Base-by-base conservation (phyloP, 2,329 filamentous ascomycete genomes). In the Beauveria bassiana region DNA sequence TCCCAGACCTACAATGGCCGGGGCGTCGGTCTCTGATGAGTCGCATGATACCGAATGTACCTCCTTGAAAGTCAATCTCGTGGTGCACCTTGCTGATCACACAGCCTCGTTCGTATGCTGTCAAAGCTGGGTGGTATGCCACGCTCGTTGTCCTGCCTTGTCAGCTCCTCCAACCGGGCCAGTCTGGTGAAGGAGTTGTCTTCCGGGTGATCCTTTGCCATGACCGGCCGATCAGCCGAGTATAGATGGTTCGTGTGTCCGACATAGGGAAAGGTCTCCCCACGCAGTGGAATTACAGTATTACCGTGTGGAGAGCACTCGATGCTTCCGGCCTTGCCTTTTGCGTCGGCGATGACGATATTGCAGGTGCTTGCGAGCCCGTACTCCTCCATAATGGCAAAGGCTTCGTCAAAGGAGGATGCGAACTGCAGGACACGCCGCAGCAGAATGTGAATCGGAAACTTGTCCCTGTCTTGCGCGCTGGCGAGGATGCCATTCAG, bases 401-500 rank as follows among this genome's bases (percentile, higher is more conserved):
- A 10, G 10, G 43, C 55, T 8, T 58, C 55, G 55, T 49, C 55
- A 31, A 49, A 58, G 3, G 55, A n/a, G n/a, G n/a, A 26, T 1
- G 55, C 55, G n/a, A 58, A 58, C 3, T 58, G 55, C 26, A 58
- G 14, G 9, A 58, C 26, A 12, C 55, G 55, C 6, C 55, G 55
- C 43, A 58, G n/a, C 2, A 58, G 38, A 2, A 58, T 14, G 43
- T 58, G 55, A n/a, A 49, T 58, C 12, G 55, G 55, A 20, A 58
- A 26, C 55, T 49, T 49, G 24, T 49, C 43, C 40, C 16, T 24
- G 43, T 45, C 38, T 18, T 20, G 24, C 26, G 55, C 55, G 24
- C 55, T n/a, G 24, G 55, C 55, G 20, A 58, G 43, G 42, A 58
- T 58, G 3, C 55, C 55, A n/a, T 58, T 58, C 5, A 58, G 43